Evolutionary conservation across 2,329 filamentous ascomycete species (phyloP), one percentile per base, ranked within the genome.

Genomic region (Penicillium palitans): DNA sequence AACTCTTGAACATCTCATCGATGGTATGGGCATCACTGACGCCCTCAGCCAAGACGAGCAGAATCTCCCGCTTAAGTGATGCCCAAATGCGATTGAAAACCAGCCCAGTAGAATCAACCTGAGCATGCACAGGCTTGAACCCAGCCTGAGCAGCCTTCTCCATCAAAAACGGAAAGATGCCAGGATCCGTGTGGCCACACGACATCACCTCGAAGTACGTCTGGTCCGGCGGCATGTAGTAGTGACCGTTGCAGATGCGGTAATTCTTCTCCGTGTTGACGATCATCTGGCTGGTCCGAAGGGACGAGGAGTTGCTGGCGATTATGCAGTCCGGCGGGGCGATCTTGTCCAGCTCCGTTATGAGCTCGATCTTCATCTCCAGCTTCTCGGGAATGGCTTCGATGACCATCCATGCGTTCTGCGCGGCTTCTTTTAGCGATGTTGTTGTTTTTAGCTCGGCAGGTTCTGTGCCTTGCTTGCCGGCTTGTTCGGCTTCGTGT

Each of bases 191-290:
- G 3, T 61, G 3, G 13, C 64, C 61, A 39, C 62, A 66, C 24
- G 59, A 61, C 62, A 65, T 66, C 6, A 64, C 9, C 57, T 65
- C 64, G 35, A 50, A 63, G 49, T 61, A 63, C 4, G 27, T 25
- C 51, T 66, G 64, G 1, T 66, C 64, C 1, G 64, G 64, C 37
- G 64, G 62, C 64, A 66, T 66, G 39, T 66, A 66, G 37, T 66
- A 65, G 13, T 66, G 64, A 6, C 55, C 56, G 50, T 66, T 65
- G 21, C 59, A 63, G 55, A 65, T 65, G n/a, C 64, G 64, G 56
- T 65, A 66, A n/a, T 63, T 65, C 25, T 56, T 51, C 25, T 55
- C 40, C 33, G 64, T 65, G 1, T 65, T 61, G 25, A 29, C 52
- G 51, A 66, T 60, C 62, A 65, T 63, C 58, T 65, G 62, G 39